These are phyloP conservation scores for Coelomomyces lativittatus DNA, from an alignment of 371 early-diverging fungal species.

Conservation along the genomic window DNA sequence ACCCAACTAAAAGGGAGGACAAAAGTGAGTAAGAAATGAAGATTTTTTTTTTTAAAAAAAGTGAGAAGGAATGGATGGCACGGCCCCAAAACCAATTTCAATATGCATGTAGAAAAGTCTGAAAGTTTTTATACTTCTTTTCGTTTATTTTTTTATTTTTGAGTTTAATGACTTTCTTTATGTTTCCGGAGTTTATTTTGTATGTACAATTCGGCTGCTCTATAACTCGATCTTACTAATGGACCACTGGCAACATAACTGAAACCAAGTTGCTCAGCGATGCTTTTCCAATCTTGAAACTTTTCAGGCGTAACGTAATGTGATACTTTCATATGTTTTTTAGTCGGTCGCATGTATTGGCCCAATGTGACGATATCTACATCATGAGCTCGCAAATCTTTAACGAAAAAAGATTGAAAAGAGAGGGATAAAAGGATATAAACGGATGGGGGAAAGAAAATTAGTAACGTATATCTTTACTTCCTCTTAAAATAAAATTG, in stretches of 20 bases:
- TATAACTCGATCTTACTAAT: conserved; percentile 83
- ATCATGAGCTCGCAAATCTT: conserved; percentile 55
- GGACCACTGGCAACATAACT: conserved; percentile 89
- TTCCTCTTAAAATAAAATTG: not conserved
- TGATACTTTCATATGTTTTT: conserved; percentile 87
- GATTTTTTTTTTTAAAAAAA: too few species aligned
- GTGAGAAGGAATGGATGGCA: too few species aligned
- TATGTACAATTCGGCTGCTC: conserved; percentile 94
- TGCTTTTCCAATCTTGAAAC: conserved; percentile 72
- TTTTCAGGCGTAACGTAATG: conserved; percentile 85
- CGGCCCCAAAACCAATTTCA: too few species aligned
- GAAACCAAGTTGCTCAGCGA: conserved; percentile 75
- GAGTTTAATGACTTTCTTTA: too few species aligned
- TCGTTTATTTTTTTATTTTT: too few species aligned
- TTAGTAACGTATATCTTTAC: too few species aligned
- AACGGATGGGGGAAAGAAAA: too few species aligned
- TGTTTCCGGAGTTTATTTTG: conserved; percentile 46
- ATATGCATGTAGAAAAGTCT: too few species aligned
- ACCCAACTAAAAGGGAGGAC: too few species aligned
- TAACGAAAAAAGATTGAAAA: not conserved
- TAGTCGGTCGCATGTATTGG: conserved; percentile 98
- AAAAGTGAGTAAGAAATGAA: too few species aligned
- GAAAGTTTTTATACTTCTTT: too few species aligned
- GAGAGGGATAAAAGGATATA: too few species aligned
- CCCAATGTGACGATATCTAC: conserved; percentile 95